Conservation (phyloP, 768 basidiomycete genomes). For the Leccinum aurantiacum region DNA sequence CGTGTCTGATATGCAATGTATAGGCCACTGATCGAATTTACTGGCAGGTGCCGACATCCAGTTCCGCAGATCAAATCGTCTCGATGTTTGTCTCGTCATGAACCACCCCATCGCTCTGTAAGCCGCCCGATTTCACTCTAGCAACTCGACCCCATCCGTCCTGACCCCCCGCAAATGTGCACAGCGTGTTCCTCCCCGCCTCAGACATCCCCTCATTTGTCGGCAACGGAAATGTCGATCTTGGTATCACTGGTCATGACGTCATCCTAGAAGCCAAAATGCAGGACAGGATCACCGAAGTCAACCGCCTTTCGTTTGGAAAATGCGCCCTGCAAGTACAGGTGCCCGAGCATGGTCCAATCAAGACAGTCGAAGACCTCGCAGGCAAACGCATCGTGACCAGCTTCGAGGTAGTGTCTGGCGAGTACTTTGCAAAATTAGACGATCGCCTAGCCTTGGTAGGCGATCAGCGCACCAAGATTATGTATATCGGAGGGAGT, state of each 20-base stretch:
- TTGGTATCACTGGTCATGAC: conserved; percentile 98
- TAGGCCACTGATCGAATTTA: not conserved
- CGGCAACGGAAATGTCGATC: conserved; percentile 93
- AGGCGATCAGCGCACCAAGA: conserved; percentile 65
- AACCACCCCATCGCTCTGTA: conserved; percentile 95
- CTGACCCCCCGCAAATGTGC: not conserved
- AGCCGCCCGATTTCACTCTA: conserved; percentile 26
- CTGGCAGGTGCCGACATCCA: conserved; percentile 88
- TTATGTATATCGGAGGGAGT: conserved; percentile 96
- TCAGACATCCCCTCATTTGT: conserved; percentile 98
- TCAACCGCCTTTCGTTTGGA: conserved; percentile 86
- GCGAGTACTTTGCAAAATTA: conserved; percentile 67
- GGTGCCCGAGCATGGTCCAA: conserved; percentile 73
- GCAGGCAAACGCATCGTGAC: conserved; percentile 93
- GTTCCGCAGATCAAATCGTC: conserved; percentile 80
- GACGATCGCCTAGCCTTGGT: conserved; percentile 55
- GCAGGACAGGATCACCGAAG: conserved; percentile 72
- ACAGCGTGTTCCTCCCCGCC: conserved; percentile 93
- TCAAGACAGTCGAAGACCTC: conserved; percentile 74
- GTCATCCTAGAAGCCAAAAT: conserved; percentile 91
- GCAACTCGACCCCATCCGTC: not conserved
- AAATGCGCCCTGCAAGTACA: conserved; percentile 90
- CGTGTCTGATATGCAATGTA: conserved; percentile 11
- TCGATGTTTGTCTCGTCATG: conserved; percentile 91
- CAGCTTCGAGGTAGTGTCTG: conserved; percentile 88